A percentile compares a stretch with the other conserved stretches of the same genome.
Evolutionary conservation across 805 yeast species (phyloP).

Genomic region (Starmerella stigmatis): DNA sequence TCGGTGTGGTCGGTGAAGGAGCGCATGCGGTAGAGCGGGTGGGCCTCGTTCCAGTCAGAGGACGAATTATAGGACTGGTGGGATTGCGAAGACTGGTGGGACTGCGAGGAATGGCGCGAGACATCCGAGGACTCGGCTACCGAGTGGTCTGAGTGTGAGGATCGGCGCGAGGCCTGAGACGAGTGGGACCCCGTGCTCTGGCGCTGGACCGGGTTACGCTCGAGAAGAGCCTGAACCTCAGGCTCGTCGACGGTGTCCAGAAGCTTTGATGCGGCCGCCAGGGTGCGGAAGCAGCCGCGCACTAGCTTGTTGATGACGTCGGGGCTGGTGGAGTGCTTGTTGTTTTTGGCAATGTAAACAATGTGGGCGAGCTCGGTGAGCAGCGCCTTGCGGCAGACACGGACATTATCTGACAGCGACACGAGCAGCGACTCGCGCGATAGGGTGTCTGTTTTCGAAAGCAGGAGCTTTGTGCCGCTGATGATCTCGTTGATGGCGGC

Average conservation of each 20-base stretch:
- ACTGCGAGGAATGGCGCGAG: constrained; percentile 3
- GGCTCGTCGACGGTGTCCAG: constrained; percentile 28
- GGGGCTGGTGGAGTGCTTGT: constrained; percentile 28
- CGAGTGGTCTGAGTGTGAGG: neutral
- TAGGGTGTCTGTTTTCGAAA: constrained; percentile 30
- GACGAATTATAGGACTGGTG: constrained; percentile 1
- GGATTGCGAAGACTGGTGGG: constrained; percentile 4
- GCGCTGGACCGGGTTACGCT: neutral
- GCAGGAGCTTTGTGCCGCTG: constrained; percentile 32
- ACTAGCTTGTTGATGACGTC: constrained; percentile 29
- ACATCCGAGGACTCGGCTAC: neutral
- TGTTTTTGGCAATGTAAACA: constrained; percentile 32
- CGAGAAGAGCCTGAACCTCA: constrained; percentile 6
- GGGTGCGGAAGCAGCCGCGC: constrained; percentile 28
- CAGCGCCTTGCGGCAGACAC: constrained; percentile 30
- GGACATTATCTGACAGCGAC: constrained; percentile 26
- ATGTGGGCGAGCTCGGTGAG: constrained; percentile 34
- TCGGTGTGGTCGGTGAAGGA: constrained; percentile 18
- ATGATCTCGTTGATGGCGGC: constrained; percentile 32
- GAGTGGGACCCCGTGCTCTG: neutral
- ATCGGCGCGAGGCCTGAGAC: neutral
- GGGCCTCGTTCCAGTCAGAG: constrained; percentile 6
- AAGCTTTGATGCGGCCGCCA: constrained; percentile 29
- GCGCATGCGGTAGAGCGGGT: constrained; percentile 11
- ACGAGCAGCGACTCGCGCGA: constrained; percentile 30